These are phyloP conservation scores for Domatiomyces catenatus DNA, from an alignment of 2,329 filamentous ascomycete genomes.

Conservation along the genomic window DNA sequence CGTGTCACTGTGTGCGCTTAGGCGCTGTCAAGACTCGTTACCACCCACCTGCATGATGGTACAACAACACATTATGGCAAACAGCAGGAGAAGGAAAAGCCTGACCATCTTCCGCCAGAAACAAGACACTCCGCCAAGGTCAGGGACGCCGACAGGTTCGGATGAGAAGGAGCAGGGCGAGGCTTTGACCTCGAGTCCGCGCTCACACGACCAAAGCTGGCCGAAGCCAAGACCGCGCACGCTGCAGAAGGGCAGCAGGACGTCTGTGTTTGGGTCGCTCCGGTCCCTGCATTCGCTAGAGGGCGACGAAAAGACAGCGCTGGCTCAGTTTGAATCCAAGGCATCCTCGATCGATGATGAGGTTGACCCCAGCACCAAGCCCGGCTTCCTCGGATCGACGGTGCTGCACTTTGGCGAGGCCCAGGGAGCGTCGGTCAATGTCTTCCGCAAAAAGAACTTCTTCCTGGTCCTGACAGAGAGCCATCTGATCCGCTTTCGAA, in stretches of 20 bases:
- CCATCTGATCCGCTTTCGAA: slow-evolving; percentile 54
- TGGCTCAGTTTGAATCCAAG: slow-evolving; percentile 36
- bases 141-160: slow-evolving; percentile 9
- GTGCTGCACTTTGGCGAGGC: slow-evolving; percentile 55
- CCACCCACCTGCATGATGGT: background rate
- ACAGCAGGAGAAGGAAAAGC: slow-evolving; percentile 22
- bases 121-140: slow-evolving; percentile 3
- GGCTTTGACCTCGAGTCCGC: slow-evolving; percentile 20
- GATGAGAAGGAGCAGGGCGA: slow-evolving; percentile 20
- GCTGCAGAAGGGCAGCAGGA: slow-evolving; percentile 29
- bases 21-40: background rate
- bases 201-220: slow-evolving; percentile 19
- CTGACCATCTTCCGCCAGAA: slow-evolving; percentile 20
- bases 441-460: slow-evolving; percentile 59
- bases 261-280: slow-evolving; percentile 46
- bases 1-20: background rate
- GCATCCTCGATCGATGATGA: slow-evolving; percentile 33
- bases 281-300: slow-evolving; percentile 37
- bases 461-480: slow-evolving; percentile 57
- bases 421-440: slow-evolving; percentile 47
- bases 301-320: slow-evolving; percentile 34
- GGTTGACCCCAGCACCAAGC: slow-evolving; percentile 24
- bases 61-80: slow-evolving; percentile 10
- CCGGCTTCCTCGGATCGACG: slow-evolving; percentile 26
- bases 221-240: slow-evolving; percentile 26